Base-by-base conservation (phyloP, 768 basidiomycete species). In the Boletus vinaceobasis region DNA sequence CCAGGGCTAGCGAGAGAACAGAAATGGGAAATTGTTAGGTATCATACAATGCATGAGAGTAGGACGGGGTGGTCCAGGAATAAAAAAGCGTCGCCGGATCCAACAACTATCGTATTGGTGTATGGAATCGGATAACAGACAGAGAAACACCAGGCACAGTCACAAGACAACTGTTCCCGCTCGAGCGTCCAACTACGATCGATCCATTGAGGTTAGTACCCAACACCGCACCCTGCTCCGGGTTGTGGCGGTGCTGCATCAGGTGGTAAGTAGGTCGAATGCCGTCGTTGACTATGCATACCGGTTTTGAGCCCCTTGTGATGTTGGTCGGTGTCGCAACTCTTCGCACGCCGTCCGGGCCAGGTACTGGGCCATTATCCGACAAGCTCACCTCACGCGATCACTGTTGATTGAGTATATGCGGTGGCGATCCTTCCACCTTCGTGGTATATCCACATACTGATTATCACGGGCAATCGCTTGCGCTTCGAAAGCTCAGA, bases 371-470 rank as follows among this genome's bases (percentile, higher is more conserved):
- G 14, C 95, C 95, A 62, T 82, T 74, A 60, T 98, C 95, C 51
- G 81, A 82, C 52, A 98, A 71, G 43, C 86, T 86, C 45, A 98
- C 79, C 23, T 93, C 92, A 11, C 90, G 81, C 6, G 71, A 67
- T 46, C 60, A 62, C 44, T 60, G 62, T 19, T 47, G 60, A 33
- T 40, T 23, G 4, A 4, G 23, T 23, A 4, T 23, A 23, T 23
- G 23, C 23, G 23, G 23, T 23, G 23, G 23, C 23, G 23, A 23
- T 4, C 23, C 23, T 23, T 23, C 23, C 23, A 70, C 67, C 45
- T 77, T 75, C 31, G 65, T 59, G 36, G 54, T 58, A 54, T 71
- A 72, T 48, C 68, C 56, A 48, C 59, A 61, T 68, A 65, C 57
- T 71, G 61, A 48, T 71, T 72, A 54, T 74, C 72, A 70, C 78